Conservation (phyloP, 495 filamentous ascomycete species). For the Aspergillus sclerotiicarbonarius region DNA sequence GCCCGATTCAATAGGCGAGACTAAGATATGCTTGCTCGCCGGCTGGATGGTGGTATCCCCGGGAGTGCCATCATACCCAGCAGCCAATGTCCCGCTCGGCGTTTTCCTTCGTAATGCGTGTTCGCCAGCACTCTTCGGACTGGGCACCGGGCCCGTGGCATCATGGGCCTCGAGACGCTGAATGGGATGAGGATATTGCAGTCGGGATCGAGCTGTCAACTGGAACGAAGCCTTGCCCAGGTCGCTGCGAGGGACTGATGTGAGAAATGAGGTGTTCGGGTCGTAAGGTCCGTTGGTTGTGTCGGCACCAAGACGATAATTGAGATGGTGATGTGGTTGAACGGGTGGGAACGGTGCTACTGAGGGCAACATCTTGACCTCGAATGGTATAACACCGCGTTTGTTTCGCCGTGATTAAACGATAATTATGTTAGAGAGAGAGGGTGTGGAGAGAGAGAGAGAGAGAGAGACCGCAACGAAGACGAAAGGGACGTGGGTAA, state of each 20-base stretch:
- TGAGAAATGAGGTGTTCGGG: conserved; percentile 26
- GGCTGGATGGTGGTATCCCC: conserved; percentile 72
- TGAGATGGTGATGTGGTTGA: conserved; percentile 46
- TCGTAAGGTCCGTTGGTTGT: conserved; percentile 32
- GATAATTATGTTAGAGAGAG: neutral
- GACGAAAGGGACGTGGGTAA: neutral
- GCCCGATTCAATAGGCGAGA: conserved; percentile 54
- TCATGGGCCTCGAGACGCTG: conserved; percentile 38
- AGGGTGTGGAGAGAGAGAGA: neutral
- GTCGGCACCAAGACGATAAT: conserved; percentile 33
- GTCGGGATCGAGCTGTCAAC: conserved; percentile 30
- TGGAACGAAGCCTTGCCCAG: conserved; percentile 27
- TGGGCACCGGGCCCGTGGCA: conserved; percentile 21
- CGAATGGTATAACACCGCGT: conserved; percentile 11
- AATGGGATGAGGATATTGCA: conserved; percentile 45
- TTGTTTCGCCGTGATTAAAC: neutral
- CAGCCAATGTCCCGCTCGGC: conserved; percentile 87
- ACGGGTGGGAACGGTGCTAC: conserved; percentile 44
- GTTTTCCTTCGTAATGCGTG: conserved; percentile 90
- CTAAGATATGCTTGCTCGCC: conserved; percentile 83
- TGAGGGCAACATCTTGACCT: conserved; percentile 45
- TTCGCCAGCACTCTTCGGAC: conserved; percentile 47
- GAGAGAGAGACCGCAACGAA: neutral
- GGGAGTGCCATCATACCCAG: conserved; percentile 87
- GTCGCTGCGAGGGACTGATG: conserved; percentile 27